Base-by-base conservation (phyloP, 83 land plant species). In the Picea abies region DNA sequence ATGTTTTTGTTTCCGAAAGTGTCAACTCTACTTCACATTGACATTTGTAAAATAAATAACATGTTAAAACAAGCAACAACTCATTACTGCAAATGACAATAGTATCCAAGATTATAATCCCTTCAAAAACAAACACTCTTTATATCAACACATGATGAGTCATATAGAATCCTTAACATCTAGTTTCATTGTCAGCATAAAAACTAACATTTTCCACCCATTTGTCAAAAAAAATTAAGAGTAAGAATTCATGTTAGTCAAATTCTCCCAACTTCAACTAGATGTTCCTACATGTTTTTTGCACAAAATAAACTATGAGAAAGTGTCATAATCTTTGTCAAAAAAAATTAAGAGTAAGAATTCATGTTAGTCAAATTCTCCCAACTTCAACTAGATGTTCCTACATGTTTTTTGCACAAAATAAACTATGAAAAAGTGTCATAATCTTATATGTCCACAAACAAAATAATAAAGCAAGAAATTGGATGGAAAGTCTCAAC, bases 1-100 rank as follows among this genome's bases (percentile, higher is more conserved):
- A 85, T 73, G 99, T 92, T 81, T 98, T 97, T 83, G 94, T 97
- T 83, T 96, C 96, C 70, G 96, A 82, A 32, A 93, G 75, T 86
- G 92, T 98, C 79, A 91, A 60, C 69, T 98, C 97, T 26, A 95
- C 94, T 79, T 98, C 98, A 56, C 91, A 91, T 80, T 94, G 96
- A 39, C 97, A 90, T 96, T 97, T 98, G 88, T 68, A 32, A 79
- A 62, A 63, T 39, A 44, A 69, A 60, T 22, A 22, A 64, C 63
- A 65, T 52, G 26, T 32, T 60, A 25, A 39, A 76, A 61, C 17
- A 47, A 41, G 35, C 79, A 63, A 73, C 63, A 67, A 39, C 14
- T 37, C 10, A 20, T 20, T 80, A 5, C 17, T 80, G 25, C 49
- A 61, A 14, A 82, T 29, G 47, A 23, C 5, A 37, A 69, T 44